These are phyloP conservation scores for Chrysosporium queenslandicum DNA, from an alignment of 2,329 filamentous ascomycete species.

Conservation along the genomic window DNA sequence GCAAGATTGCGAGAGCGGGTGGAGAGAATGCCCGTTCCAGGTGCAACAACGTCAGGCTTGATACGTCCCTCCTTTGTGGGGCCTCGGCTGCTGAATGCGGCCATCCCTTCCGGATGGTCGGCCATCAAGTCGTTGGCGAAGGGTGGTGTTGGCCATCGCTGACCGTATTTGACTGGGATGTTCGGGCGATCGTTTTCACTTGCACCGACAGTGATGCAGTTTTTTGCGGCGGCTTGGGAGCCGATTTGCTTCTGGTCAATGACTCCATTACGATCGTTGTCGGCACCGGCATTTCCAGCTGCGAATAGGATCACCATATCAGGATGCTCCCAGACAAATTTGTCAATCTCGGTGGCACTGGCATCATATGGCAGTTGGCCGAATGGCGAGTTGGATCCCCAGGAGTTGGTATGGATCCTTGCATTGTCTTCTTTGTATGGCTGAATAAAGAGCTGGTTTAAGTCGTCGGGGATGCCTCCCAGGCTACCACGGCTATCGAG, in stretches of 20 bases:
- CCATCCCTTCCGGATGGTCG: constrained; percentile 18
- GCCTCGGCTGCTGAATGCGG: constrained; percentile 21
- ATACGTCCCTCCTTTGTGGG: constrained; percentile 17
- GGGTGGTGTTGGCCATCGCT: constrained; percentile 9
- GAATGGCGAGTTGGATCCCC: constrained; percentile 13
- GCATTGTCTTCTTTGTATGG: constrained; percentile 17
- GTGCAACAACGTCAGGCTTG: constrained; percentile 23
- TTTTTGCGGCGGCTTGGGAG: constrained; percentile 20
- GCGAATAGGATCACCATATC: constrained; percentile 21
- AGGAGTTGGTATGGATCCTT: constrained; percentile 21
- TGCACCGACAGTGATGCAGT: constrained; percentile 23
- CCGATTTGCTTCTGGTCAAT: constrained; percentile 18
- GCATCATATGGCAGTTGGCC: constrained; percentile 17
- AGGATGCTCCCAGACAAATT: constrained; percentile 19
- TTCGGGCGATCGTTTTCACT: constrained; percentile 20
- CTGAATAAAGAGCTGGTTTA: constrained; percentile 17
- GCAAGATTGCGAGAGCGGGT: constrained; percentile 14
- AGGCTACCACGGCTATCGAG: constrained; percentile 13
- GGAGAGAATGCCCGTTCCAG: constrained; percentile 19
- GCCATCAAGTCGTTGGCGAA: constrained; percentile 15
- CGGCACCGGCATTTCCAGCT: constrained; percentile 20
- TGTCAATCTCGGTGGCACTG: constrained; percentile 17
- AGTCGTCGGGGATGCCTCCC: constrained; percentile 18
- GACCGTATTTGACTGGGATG: constrained; percentile 13
- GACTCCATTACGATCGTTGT: constrained; percentile 13